Evolutionary conservation across 164 flowering plant genomes (phyloP).

Genomic region (Sedum album): DNA sequence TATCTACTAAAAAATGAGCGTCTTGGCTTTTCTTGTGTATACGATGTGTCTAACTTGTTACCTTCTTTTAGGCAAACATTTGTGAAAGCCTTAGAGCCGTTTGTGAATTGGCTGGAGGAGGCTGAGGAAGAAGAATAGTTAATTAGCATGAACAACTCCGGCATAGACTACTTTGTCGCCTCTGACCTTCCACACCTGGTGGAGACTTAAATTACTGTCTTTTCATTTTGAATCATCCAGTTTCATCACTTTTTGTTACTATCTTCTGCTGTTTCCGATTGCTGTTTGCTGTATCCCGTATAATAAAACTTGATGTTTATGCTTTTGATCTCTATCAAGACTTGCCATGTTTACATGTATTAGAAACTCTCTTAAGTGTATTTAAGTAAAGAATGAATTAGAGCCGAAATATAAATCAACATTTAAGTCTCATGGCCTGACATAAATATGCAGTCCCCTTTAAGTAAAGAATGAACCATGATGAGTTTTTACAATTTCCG

Average conservation of each 20-base stretch:
- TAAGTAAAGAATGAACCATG: too few species aligned
- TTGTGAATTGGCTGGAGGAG: slow-evolving; percentile 95
- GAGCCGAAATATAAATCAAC: too few species aligned
- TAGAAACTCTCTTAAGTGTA: too few species aligned
- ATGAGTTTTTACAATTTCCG: too few species aligned
- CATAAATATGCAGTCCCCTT: too few species aligned
- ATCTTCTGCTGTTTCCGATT: background rate
- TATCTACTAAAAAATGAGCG: background rate
- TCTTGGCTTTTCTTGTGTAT: background rate
- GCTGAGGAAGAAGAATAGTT: slow-evolving; percentile 87
- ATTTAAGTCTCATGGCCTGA: too few species aligned
- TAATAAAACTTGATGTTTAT: too few species aligned
- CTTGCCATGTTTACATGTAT: too few species aligned
- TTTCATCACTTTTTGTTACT: background rate
- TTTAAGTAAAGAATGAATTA: too few species aligned
- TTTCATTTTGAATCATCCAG: background rate
- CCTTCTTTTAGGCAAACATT: slow-evolving; percentile 54
- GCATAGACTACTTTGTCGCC: background rate
- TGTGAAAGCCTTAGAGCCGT: slow-evolving; percentile 87
- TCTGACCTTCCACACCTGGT: background rate
- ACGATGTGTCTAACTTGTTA: background rate
- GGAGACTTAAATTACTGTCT: background rate
- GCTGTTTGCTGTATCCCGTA: background rate
- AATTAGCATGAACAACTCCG: background rate
- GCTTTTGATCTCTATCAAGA: too few species aligned